These are phyloP conservation scores for Coriolopsis trogii DNA, from an alignment of 1,284 basidiomycete genomes.

Conservation along the genomic window DNA sequence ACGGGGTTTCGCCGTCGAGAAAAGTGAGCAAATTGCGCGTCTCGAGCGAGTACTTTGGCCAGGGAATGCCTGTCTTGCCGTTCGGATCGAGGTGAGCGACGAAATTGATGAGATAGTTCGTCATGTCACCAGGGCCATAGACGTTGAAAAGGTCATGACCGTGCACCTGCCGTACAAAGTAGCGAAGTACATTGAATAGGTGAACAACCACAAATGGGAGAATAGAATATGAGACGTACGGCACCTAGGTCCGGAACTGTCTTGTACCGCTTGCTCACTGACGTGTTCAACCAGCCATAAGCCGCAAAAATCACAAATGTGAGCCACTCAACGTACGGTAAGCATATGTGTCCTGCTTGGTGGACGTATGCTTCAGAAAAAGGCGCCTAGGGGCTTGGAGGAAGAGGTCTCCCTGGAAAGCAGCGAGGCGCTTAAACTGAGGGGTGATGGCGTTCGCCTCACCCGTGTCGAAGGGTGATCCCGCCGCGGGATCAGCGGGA, in stretches of 20 bases:
- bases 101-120: conserved; percentile 11
- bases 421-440: conserved; percentile 33
- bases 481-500: conserved; percentile 20
- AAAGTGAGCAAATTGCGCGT: background rate
- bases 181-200: no score
- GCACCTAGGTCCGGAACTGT: no score
- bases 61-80: background rate
- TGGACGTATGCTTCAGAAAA: conserved; percentile 34
- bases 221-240: no score
- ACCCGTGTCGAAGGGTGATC: conserved; percentile 34
- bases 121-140: background rate
- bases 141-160: background rate
- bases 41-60: background rate
- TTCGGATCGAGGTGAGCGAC: conserved; percentile 12
- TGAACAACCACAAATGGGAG: no score
- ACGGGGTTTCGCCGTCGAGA: background rate
- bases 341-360: conserved; percentile 47
- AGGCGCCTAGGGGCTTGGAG: conserved; percentile 48
- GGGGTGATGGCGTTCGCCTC: conserved; percentile 19
- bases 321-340: conserved; percentile 38
- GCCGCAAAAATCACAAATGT: background rate
- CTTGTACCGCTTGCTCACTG: conserved; percentile 49
- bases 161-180: no score
- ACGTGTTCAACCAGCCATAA: background rate
- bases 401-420: conserved; percentile 34